phyloP scores from a whole-genome alignment of 192 early-diverging fungal species.

The Helicostylum pulchrum region DNA sequence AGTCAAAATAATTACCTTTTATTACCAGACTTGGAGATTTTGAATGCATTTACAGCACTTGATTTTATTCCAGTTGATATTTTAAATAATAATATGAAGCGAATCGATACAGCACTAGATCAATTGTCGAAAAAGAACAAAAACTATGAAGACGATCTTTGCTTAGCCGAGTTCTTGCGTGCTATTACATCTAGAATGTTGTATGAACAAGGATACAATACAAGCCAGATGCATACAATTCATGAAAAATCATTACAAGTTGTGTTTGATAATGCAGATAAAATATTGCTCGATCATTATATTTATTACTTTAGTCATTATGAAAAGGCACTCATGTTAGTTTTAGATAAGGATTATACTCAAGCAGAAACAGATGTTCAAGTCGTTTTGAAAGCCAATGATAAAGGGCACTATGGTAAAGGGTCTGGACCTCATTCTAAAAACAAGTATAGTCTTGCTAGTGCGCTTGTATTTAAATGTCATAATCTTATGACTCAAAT shows the following conservation, averaged over 20 bases:
- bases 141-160: conserved; percentile 76
- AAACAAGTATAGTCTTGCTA: conserved; percentile 63
- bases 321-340: conserved; percentile 54
- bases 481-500: conserved; percentile 44
- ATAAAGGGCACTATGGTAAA: conserved; percentile 21
- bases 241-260: conserved; percentile 32
- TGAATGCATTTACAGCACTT: conserved; percentile 67
- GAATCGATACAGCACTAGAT: conserved; percentile 12
- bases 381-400: conserved; percentile 43
- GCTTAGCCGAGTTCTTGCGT: conserved; percentile 67
- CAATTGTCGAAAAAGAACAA: neutral
- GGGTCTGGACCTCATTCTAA: conserved; percentile 46
- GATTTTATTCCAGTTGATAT: conserved; percentile 61
- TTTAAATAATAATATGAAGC: conserved; percentile 8
- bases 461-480: conserved; percentile 54
- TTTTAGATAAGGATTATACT: conserved; percentile 34
- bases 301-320: conserved; percentile 56
- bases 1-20: conserved; percentile 61
- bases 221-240: neutral
- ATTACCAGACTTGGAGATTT: conserved; percentile 75
- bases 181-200: conserved; percentile 61
- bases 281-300: conserved; percentile 62
- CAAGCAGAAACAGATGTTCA: conserved; percentile 51
- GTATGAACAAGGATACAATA: conserved; percentile 10
- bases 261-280: conserved; percentile 50